Evolutionary conservation across 139 green algal species (phyloP).

Genomic region (Chara braunii): DNA sequence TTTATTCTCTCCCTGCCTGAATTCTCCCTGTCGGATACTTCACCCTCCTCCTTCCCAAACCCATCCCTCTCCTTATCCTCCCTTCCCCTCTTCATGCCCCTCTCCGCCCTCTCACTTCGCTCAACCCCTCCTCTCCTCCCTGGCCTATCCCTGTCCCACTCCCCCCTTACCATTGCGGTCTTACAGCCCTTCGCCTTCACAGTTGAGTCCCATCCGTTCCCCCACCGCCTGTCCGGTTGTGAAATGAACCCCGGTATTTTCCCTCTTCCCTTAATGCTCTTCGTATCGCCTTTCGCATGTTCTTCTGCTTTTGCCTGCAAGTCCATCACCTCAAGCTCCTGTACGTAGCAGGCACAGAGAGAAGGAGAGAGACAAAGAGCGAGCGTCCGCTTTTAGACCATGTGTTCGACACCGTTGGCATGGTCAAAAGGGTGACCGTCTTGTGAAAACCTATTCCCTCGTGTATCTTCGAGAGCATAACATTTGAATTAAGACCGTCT

Average conservation of each 20-base stretch:
- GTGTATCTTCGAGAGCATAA: too few species aligned
- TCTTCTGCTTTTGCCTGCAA: too few species aligned
- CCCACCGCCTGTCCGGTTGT: background rate
- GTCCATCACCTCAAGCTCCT: too few species aligned
- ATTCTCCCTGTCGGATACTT: background rate
- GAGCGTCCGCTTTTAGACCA: background rate
- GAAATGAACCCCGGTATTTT: too few species aligned
- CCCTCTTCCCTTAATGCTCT: background rate
- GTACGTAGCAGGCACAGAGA: constrained; percentile 1
- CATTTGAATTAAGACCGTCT: too few species aligned
- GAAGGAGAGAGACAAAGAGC: constrained; percentile 1
- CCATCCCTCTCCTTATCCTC: constrained; percentile 6
- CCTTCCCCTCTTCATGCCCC: background rate
- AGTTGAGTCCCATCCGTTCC: background rate
- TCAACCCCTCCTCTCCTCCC: background rate
- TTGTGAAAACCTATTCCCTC: too few species aligned
- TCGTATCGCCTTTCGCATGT: background rate
- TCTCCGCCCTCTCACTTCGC: constrained; percentile 10
- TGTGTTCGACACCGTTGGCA: background rate
- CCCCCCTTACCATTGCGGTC: background rate
- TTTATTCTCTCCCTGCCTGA: background rate
- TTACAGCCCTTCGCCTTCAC: background rate
- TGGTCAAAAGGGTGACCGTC: too few species aligned
- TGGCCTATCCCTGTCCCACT: constrained; percentile 5
- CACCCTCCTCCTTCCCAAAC: background rate